Evolutionary conservation across 371 early-diverging fungal species (phyloP).

Genomic region (Syncephalastrum sp.): DNA sequence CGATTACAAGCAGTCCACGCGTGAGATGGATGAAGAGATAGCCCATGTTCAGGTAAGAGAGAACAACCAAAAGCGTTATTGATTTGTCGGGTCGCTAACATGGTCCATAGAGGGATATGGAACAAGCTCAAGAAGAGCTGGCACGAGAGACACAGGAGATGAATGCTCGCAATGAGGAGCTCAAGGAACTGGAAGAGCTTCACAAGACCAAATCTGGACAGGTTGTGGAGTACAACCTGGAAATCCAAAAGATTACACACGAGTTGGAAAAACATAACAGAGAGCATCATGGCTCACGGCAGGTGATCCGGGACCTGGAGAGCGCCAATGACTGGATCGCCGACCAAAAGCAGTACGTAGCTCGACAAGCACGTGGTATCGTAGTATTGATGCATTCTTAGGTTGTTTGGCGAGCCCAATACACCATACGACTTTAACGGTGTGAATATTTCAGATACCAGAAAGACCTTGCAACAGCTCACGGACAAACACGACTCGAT

Average conservation of each 20-base stretch:
- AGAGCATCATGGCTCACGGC: slow-evolving; percentile 59
- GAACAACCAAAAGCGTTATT: neutral
- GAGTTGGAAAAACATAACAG: slow-evolving; percentile 71
- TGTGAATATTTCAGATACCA: slow-evolving; percentile 68
- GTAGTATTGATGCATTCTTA: slow-evolving; percentile 4
- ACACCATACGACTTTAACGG: slow-evolving; percentile 81
- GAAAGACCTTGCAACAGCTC: slow-evolving; percentile 70
- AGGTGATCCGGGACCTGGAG: slow-evolving; percentile 54
- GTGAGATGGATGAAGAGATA: slow-evolving; percentile 25
- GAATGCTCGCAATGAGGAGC: slow-evolving; percentile 40
- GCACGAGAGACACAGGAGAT: slow-evolving; percentile 26
- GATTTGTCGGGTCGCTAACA: neutral
- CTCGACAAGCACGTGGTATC: no score
- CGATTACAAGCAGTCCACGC: slow-evolving; percentile 45
- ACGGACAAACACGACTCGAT: slow-evolving; percentile 73
- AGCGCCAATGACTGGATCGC: slow-evolving; percentile 82
- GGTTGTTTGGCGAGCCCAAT: slow-evolving; percentile 75
- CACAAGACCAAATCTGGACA: slow-evolving; percentile 62
- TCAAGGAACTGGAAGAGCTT: slow-evolving; percentile 60
- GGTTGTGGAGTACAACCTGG: slow-evolving; percentile 61
- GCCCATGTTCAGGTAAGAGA: slow-evolving; percentile 15
- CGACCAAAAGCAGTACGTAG: slow-evolving; percentile 78
- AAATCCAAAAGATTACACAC: slow-evolving; percentile 69
- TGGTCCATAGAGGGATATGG: neutral
- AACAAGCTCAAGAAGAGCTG: slow-evolving; percentile 18